Percentiles rank a stretch among this genome's conserved stretches.
Conservation (phyloP, 345 rosid genomes). For the Syzygium aqueum region DNA sequence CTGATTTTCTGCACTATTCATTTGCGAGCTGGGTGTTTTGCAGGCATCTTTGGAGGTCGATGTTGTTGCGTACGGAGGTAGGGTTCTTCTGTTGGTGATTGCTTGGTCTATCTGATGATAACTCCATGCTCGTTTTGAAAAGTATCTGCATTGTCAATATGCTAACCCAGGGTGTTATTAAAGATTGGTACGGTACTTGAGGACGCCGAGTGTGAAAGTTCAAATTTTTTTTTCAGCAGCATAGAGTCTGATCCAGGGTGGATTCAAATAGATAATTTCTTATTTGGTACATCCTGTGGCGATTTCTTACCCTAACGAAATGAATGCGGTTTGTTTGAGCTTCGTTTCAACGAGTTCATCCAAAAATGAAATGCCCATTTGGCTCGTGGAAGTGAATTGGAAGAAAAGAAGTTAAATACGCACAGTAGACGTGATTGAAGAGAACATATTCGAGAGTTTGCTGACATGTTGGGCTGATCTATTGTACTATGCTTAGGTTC, state of each 20-base stretch:
- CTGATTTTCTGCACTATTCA: not conserved
- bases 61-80: conserved; percentile 93
- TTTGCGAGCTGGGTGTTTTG: conserved; percentile 1
- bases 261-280: not conserved
- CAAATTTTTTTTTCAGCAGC: not conserved
- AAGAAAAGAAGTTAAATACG: not conserved
- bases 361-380: not conserved
- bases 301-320: not conserved
- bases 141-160: not conserved
- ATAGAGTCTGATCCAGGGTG: not conserved
- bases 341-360: not conserved
- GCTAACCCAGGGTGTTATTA: not conserved
- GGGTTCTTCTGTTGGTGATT: not conserved
- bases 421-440: not conserved
- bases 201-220: not conserved
- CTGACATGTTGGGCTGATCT: not conserved
- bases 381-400: not conserved
- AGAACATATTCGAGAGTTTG: not conserved
- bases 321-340: not conserved
- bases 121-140: not conserved
- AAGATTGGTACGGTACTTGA: not conserved
- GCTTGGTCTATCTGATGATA: not conserved
- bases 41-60: conserved; percentile 84
- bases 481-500: not conserved
- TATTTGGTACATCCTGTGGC: not conserved